These are phyloP conservation scores for Cucurbita maxima DNA, from an alignment of 306 rosid species.

Conservation along the genomic window DNA sequence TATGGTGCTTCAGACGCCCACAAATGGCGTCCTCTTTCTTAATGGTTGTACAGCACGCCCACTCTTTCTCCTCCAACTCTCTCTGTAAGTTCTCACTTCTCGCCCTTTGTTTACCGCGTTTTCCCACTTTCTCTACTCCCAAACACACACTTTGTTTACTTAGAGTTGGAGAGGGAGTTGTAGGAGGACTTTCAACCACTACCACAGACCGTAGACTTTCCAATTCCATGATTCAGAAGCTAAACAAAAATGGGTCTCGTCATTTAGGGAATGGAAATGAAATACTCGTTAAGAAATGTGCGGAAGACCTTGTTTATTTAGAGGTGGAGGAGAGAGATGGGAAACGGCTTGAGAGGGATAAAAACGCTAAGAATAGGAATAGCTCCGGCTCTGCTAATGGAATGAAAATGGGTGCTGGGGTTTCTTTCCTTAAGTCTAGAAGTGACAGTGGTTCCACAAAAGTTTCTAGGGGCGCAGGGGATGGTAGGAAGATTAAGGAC, in stretches of 20 bases:
- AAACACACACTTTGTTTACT: slow-evolving; percentile 13
- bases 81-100: slow-evolving; percentile 23
- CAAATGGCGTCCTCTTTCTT: slow-evolving; percentile 40
- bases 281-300: slow-evolving; percentile 11
- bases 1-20: slow-evolving; percentile 28
- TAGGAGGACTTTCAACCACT: slow-evolving; percentile 13
- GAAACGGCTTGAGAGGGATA: slow-evolving; percentile 12
- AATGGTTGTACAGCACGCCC: slow-evolving; percentile 30
- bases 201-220: slow-evolving; percentile 14
- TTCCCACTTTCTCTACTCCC: slow-evolving; percentile 21
- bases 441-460: slow-evolving; percentile 4
- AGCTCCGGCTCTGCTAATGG: slow-evolving; percentile 15
- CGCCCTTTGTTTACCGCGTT: slow-evolving; percentile 7
- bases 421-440: slow-evolving; percentile 10
- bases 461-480: slow-evolving; percentile 6
- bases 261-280: slow-evolving; percentile 14
- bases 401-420: slow-evolving; percentile 15
- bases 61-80: slow-evolving; percentile 13
- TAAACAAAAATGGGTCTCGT: slow-evolving; percentile 14
- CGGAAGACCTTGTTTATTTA: slow-evolving; percentile 21
- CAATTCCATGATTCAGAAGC: slow-evolving; percentile 9
- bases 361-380: slow-evolving; percentile 15
- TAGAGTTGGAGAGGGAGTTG: slow-evolving; percentile 2
- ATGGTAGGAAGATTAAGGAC: slow-evolving; percentile 11
- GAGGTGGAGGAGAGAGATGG: slow-evolving; percentile 16